Conservation (phyloP, 805 yeast genomes). For the Monosporozyma aquatica region DNA sequence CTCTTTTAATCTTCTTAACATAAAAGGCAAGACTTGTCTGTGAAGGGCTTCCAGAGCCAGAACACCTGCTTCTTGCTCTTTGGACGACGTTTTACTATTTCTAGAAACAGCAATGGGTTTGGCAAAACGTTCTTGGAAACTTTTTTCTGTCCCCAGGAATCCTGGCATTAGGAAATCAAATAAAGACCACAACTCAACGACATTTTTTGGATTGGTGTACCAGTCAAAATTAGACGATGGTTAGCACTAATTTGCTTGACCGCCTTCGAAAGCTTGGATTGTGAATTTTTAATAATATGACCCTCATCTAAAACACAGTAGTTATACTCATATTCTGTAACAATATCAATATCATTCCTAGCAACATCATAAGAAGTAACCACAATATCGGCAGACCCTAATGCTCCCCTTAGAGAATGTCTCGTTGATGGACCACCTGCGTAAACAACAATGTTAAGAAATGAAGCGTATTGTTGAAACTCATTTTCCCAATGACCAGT, state of each 20-base stretch:
- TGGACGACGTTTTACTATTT: slow-evolving; percentile 77
- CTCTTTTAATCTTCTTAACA: slow-evolving; percentile 91
- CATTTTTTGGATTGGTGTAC: slow-evolving; percentile 99
- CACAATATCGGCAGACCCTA: slow-evolving; percentile 64
- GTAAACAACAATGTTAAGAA: slow-evolving; percentile 70
- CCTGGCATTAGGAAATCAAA: slow-evolving; percentile 99
- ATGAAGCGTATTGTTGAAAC: slow-evolving; percentile 80
- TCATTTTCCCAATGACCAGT: slow-evolving; percentile 99
- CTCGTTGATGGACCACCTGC: slow-evolving; percentile 88
- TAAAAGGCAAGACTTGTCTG: slow-evolving; percentile 92
- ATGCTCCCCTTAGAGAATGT: slow-evolving; percentile 41
- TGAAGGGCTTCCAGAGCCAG: slow-evolving; percentile 91
- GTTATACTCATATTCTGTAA: slow-evolving; percentile 61
- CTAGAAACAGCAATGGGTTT: slow-evolving; percentile 94
- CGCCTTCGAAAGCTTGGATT: slow-evolving; percentile 78
- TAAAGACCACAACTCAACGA: slow-evolving; percentile 91
- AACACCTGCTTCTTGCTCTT: slow-evolving; percentile 95
- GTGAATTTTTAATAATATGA: slow-evolving; percentile 88
- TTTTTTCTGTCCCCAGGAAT: slow-evolving; percentile 87
- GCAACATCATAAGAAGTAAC: slow-evolving; percentile 96
- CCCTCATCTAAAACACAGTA: slow-evolving; percentile 97
- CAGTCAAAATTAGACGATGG: slow-evolving; percentile 84
- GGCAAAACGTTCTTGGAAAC: slow-evolving; percentile 92
- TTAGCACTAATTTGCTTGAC: slow-evolving; percentile 78
- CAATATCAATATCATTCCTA: slow-evolving; percentile 71